Base-by-base conservation (phyloP, 768 basidiomycete genomes). In the Termitomyces sp. region DNA sequence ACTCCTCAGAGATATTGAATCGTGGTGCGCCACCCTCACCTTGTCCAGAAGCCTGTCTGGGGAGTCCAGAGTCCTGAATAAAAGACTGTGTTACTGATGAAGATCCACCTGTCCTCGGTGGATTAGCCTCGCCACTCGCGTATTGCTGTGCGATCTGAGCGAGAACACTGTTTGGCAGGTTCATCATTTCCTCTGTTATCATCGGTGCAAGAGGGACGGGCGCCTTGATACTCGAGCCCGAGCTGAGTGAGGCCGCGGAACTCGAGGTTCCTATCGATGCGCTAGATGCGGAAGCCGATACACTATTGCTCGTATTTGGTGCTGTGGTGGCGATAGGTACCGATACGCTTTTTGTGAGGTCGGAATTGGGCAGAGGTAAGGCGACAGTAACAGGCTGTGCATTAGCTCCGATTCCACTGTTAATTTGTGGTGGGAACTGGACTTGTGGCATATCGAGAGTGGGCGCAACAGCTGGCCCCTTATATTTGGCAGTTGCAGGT, bases 401-500 rank as follows among this genome's bases (percentile, higher is more conserved):
- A 54, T 79, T 73, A 36, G 75, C 73, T 24, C 75, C 78, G 57
- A 61, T 66, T 15, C 48, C 69, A 39, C 52, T 50, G 60, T 67
- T 63, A 0, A 69, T 64, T 13, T 71, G 67, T 32, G 77, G 61
- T 13, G 79, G 75, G 60, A 81, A 79, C 45, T 81, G 83, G 32
- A 81, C 75, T 58, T 79, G 78, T 38, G 82, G 78, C 36, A 81
- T 69, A 52, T 83, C 83, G 35, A 72, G 69, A n/a, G 78, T 68
- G 12, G 76, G 67, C 49, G 74, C 66, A 50, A 75, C 62, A 57
- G 82, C 72, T 15, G 83, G 80, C 2, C 86, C 81, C 74, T 92
- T 94, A 77, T 87, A 91, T 70, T 93, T 94, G 32, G 92, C 92
- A 0, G 92, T 94, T 20, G 92, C 92, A 11, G 92, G 91, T 9